phyloP scores from a whole-genome alignment of 768 basidiomycete genomes.

The Hirschioporus abietinus region DNA sequence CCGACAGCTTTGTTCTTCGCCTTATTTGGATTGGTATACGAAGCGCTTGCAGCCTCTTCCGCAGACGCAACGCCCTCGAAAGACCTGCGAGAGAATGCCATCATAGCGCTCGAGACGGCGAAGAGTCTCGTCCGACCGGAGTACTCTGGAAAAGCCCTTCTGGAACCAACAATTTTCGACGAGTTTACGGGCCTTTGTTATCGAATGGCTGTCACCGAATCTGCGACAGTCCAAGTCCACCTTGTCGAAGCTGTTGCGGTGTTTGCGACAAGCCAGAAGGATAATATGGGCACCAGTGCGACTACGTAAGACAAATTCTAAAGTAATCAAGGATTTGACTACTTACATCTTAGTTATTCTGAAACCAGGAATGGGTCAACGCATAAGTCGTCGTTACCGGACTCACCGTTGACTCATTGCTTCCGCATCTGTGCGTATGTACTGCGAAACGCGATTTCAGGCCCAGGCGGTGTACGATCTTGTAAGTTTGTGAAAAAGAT shows the following conservation, averaged over 20 bases:
- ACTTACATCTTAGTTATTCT: neutral
- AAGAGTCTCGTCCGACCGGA: conserved; percentile 75
- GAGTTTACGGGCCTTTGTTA: conserved; percentile 88
- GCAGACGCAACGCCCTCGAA: conserved; percentile 46
- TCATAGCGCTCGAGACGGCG: conserved; percentile 69
- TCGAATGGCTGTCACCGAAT: conserved; percentile 84
- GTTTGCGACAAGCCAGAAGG: conserved; percentile 41
- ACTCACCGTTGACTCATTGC: conserved; percentile 46
- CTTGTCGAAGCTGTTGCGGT: conserved; percentile 63
- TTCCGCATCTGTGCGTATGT: conserved; percentile 79
- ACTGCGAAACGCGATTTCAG: conserved; percentile 64
- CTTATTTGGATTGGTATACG: conserved; percentile 91
- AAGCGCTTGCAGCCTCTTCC: conserved; percentile 68
- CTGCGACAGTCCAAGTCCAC: conserved; percentile 62
- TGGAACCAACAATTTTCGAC: conserved; percentile 80
- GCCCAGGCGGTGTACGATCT: conserved; percentile 43
- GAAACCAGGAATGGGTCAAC: neutral
- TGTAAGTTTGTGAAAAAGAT: conserved; percentile 31
- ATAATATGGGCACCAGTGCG: conserved; percentile 12
- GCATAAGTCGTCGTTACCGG: neutral
- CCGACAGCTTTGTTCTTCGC: conserved; percentile 83
- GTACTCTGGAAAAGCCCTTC: conserved; percentile 75
- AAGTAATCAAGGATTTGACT: neutral
- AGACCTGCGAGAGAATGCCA: conserved; percentile 38
- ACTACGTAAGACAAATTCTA: neutral